Base-by-base conservation (phyloP, 768 basidiomycete species). In the Trametes meyenii region DNA sequence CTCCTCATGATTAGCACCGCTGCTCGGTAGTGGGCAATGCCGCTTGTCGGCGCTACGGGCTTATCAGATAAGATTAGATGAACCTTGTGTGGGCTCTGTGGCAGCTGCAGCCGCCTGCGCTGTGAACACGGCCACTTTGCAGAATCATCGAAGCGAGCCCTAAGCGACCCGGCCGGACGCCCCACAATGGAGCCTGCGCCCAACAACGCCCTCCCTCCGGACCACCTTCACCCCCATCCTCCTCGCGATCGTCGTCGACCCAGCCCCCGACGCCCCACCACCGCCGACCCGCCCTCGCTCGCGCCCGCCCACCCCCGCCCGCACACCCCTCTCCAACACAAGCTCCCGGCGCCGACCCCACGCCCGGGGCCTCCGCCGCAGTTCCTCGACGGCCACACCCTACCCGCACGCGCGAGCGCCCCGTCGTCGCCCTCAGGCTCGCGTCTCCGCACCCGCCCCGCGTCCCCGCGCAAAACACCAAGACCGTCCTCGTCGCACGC, bases 31-130 rank as follows among this genome's bases (percentile, higher is more conserved):
- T n/a, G n/a, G n/a, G n/a, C n/a, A n/a, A n/a, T n/a, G n/a, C n/a
- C n/a, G n/a, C n/a, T n/a, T n/a, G n/a, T n/a, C n/a, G n/a, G n/a
- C n/a, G n/a, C n/a, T n/a, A n/a, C n/a, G n/a, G n/a, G n/a, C n/a
- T n/a, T n/a, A 58, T 58, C 57, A 24, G 59, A 63, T 63, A 59
- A 63, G 62, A 63, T 63, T 24, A 63, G 62, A 63, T 63, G 29
- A 33, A 33, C 29, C 29, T 33, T 33, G 29, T 33, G 29, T 33
- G 29, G 29, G 29, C 29, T 3, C 29, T 33, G 29, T 33, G 29
- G 29, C 29, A 33, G 29, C 29, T 33, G 29, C n/a, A n/a, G n/a
- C 43, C 26, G 35, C 44, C 57, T 54, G 50, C 38, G 58, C 57
- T 60, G 58, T 53, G 58, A 57, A 64, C 60, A 56, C 64, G 56